Conservation (phyloP, 2,329 filamentous ascomycete genomes). For the Epichloe festucae region DNA sequence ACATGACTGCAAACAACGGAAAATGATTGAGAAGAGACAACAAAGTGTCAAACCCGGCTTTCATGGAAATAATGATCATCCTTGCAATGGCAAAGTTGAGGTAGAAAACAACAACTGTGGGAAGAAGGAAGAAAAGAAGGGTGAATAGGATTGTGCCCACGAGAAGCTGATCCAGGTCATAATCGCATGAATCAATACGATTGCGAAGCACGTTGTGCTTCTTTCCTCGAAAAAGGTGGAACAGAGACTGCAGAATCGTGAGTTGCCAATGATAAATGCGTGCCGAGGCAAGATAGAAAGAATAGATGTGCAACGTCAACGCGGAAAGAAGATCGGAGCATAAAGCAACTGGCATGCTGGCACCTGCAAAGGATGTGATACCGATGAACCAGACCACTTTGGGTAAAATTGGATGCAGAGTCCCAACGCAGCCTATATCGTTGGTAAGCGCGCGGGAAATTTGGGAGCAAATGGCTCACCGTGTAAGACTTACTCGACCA, state of each 20-base stretch:
- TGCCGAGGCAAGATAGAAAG: slow-evolving; percentile 92
- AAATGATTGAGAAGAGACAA: slow-evolving; percentile 96
- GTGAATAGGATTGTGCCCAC: slow-evolving; percentile 96
- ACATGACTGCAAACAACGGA: slow-evolving; percentile 91
- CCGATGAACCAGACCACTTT: slow-evolving; percentile 85
- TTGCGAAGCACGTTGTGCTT: slow-evolving; percentile 95
- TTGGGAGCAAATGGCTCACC: slow-evolving; percentile 6
- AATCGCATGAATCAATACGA: slow-evolving; percentile 97
- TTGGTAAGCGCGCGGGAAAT: slow-evolving; percentile 10
- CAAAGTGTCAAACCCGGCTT: slow-evolving; percentile 80
- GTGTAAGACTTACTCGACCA: slow-evolving; percentile 58
- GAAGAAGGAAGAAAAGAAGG: slow-evolving; percentile 83
- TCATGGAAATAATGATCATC: slow-evolving; percentile 89
- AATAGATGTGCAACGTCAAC: slow-evolving; percentile 91
- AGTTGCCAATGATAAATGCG: slow-evolving; percentile 98
- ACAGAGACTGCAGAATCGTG: slow-evolving; percentile 91
- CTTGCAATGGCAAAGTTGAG: slow-evolving; percentile 87
- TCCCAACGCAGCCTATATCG: slow-evolving; percentile 55
- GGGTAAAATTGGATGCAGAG: slow-evolving; percentile 69
- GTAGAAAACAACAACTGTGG: slow-evolving; percentile 93
- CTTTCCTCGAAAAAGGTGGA: slow-evolving; percentile 95
- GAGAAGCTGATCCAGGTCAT: slow-evolving; percentile 91
- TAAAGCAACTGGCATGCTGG: slow-evolving; percentile 91
- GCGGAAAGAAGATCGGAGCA: slow-evolving; percentile 89
- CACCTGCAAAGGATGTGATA: slow-evolving; percentile 87